Conservation (phyloP, 306 rosid genomes). For the Abrus pulchellus region DNA sequence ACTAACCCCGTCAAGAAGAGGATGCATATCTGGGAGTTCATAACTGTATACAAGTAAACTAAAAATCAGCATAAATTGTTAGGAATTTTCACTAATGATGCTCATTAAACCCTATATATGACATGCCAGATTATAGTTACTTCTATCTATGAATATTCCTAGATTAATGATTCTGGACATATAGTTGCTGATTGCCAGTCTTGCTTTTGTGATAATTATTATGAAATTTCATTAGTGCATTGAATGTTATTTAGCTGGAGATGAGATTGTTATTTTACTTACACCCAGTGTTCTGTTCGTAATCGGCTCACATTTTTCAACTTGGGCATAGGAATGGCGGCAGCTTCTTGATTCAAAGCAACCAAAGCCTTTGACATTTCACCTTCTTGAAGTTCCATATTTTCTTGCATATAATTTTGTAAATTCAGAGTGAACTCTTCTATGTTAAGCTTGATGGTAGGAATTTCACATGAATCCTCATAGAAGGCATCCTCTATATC, state of each 20-base stretch:
- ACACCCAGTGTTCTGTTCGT: conserved; percentile 98
- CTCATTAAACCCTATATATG: conserved; percentile 14
- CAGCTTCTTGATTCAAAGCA: conserved; percentile 77
- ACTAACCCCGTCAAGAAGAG: conserved; percentile 90
- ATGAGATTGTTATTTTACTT: conserved; percentile 58
- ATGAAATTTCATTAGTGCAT: conserved; percentile 1
- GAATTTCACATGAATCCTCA: conserved; percentile 82
- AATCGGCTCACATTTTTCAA: conserved; percentile 87
- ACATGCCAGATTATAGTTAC: conserved; percentile 16
- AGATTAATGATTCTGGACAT: conserved; percentile 43
- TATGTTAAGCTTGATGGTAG: conserved; percentile 80
- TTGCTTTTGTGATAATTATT: not conserved
- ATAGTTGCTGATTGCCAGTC: conserved; percentile 1
- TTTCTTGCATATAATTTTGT: conserved; percentile 84
- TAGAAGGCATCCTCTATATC: conserved; percentile 83
- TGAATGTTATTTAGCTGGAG: conserved; percentile 44
- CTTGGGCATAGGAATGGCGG: conserved; percentile 88
- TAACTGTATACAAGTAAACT: conserved; percentile 75
- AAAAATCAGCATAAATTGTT: conserved; percentile 45
- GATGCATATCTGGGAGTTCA: conserved; percentile 95
- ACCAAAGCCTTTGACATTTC: conserved; percentile 94
- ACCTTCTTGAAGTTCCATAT: conserved; percentile 89
- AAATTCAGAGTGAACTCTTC: conserved; percentile 85
- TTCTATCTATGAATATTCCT: not conserved
- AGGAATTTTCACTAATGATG: conserved; percentile 19